A percentile compares a stretch with the other conserved stretches of the same genome.
Conservation (phyloP, 768 basidiomycete genomes). For the Pulveroboletus sp. region DNA sequence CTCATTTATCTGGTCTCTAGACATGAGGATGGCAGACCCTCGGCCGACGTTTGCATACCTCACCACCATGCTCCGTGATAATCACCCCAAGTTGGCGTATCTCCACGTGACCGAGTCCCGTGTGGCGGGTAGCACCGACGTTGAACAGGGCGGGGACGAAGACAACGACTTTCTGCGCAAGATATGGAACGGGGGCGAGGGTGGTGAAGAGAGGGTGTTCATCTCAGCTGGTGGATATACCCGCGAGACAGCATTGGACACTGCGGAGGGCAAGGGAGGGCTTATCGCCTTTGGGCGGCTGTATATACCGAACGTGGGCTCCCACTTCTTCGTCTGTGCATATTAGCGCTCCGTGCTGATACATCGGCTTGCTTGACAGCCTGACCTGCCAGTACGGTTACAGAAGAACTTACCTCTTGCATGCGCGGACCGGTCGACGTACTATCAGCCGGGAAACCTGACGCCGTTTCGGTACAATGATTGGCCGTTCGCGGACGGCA, state of each 20-base stretch:
- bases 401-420: constrained; percentile 19
- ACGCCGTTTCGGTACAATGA: constrained; percentile 30
- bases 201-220: constrained; percentile 25
- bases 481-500: constrained; percentile 21
- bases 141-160: constrained; percentile 5
- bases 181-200: constrained; percentile 37
- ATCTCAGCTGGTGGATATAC: constrained; percentile 45
- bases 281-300: constrained; percentile 32
- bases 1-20: constrained; percentile 17
- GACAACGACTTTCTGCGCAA: constrained; percentile 42
- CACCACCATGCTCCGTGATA: constrained; percentile 35
- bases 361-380: constrained; percentile 8
- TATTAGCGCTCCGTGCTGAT: not conserved
- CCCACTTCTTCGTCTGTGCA: not conserved
- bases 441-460: constrained; percentile 23
- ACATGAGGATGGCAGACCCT: constrained; percentile 53
- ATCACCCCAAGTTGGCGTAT: constrained; percentile 40
- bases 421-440: constrained; percentile 16
- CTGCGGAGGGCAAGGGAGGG: constrained; percentile 29
- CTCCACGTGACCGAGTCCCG: constrained; percentile 47
- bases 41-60: constrained; percentile 51
- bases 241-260: constrained; percentile 35
- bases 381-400: constrained; percentile 31
- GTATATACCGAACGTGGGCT: constrained; percentile 37
- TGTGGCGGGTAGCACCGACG: constrained; percentile 1